Percentiles rank a stretch among this genome's conserved stretches.
These are phyloP conservation scores for Wickerhamiella shivajii DNA, from an alignment of 805 yeast genomes.

Conservation along the genomic window DNA sequence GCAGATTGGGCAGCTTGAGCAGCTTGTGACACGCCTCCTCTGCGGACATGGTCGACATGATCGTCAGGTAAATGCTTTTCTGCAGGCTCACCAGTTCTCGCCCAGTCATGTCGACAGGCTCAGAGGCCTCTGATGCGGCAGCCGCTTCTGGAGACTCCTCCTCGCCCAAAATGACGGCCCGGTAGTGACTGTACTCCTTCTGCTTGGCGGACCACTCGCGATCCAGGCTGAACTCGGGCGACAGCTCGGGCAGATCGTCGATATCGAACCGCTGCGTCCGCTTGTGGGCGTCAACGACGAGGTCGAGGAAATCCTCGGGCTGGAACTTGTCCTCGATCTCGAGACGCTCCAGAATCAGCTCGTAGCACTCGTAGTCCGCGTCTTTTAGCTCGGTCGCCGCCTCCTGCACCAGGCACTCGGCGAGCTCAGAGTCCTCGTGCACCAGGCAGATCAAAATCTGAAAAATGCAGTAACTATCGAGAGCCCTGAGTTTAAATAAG, in stretches of 20 bases:
- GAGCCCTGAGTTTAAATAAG: not conserved
- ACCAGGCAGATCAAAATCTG: conserved; percentile 2
- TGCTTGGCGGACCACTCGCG: conserved; percentile 14
- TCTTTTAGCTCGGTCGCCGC: conserved; percentile 1
- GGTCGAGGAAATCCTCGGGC: conserved; percentile 29
- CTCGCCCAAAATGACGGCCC: conserved; percentile 2
- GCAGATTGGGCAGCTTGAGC: conserved; percentile 28
- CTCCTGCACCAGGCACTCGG: not conserved
- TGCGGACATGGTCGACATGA: conserved; percentile 81
- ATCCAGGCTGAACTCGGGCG: not conserved
- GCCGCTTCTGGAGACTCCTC: conserved; percentile 11
- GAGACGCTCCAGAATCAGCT: too few species aligned
- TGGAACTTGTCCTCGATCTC: too few species aligned
- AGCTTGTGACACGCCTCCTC: conserved; percentile 90
- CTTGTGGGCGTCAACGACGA: conserved; percentile 5
- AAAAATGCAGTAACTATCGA: conserved; percentile 1
- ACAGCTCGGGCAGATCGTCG: not conserved
- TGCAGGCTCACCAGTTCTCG: conserved; percentile 48
- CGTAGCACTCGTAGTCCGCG: too few species aligned
- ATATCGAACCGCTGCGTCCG: not conserved
- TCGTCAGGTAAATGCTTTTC: conserved; percentile 61
- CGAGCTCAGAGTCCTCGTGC: not conserved
- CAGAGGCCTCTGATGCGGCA: conserved; percentile 6
- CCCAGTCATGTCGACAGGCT: conserved; percentile 54
- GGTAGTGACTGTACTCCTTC: not conserved